phyloP scores from a whole-genome alignment of 345 rosid genomes.

The Erodium maritimum region DNA sequence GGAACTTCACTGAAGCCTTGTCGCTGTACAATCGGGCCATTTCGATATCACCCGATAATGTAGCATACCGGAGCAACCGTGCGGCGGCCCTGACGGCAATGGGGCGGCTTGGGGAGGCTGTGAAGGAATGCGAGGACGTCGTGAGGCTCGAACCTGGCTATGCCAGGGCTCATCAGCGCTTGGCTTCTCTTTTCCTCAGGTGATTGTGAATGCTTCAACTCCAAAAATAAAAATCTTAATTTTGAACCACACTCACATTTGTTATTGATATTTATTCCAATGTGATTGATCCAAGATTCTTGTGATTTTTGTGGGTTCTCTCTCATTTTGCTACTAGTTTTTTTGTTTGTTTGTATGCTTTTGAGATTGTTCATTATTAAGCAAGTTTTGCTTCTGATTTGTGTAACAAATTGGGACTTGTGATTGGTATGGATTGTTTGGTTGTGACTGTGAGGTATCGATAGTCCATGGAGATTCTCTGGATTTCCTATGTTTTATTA shows the following conservation, averaged over 20 bases:
- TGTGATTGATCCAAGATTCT: constrained; percentile 12
- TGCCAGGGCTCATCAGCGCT: constrained; percentile 69
- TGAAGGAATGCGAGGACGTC: constrained; percentile 80
- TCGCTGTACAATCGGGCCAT: constrained; percentile 67
- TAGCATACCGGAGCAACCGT: constrained; percentile 66
- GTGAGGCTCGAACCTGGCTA: constrained; percentile 61
- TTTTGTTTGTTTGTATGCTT: background rate
- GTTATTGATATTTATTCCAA: background rate
- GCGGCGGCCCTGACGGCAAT: constrained; percentile 77
- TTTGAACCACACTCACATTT: too few relatives aligned
- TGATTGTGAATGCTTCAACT: constrained; percentile 7
- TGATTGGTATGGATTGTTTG: background rate
- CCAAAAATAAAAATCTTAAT: background rate
- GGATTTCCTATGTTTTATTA: background rate
- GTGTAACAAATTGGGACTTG: background rate
- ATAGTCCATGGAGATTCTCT: background rate
- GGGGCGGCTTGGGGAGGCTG: constrained; percentile 67
- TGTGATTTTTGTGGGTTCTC: constrained; percentile 4
- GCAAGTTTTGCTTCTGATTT: background rate
- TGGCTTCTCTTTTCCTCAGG: constrained; percentile 79
- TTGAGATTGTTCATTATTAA: background rate
- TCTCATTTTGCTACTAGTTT: constrained; percentile 2
- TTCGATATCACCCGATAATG: constrained; percentile 52
- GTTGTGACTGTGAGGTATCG: background rate
- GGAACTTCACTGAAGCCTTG: constrained; percentile 62